A percentile compares a stretch with the other conserved stretches of the same genome.
Evolutionary conservation across 192 early-diverging fungal species (phyloP).

Genomic region (Linderina pennispora): DNA sequence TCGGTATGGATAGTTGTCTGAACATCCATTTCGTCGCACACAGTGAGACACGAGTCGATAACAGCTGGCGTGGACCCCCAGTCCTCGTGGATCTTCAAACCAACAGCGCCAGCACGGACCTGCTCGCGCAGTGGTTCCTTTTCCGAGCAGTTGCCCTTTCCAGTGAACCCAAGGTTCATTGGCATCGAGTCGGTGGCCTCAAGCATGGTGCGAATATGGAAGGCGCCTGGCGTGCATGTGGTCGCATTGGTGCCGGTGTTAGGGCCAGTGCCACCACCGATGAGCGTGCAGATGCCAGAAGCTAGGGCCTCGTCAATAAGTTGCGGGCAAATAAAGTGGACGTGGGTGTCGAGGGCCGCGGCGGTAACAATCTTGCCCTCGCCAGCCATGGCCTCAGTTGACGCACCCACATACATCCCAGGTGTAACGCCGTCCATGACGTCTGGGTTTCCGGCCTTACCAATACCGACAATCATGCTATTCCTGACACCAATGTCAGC

Average conservation of each 20-base stretch:
- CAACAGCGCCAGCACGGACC: conserved; percentile 77
- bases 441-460: conserved; percentile 96
- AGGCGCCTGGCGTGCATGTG: conserved; percentile 84
- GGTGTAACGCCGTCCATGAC: conserved; percentile 90
- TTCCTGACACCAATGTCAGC: conserved; percentile 93
- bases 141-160: conserved; percentile 84
- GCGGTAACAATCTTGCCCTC: conserved; percentile 92
- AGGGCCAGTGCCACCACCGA: conserved; percentile 92
- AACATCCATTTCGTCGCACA: conserved; percentile 85
- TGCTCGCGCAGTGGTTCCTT: conserved; percentile 71
- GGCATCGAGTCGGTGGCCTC: conserved; percentile 84
- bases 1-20: conserved; percentile 93
- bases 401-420: conserved; percentile 82
- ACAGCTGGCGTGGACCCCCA: conserved; percentile 94
- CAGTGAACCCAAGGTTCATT: conserved; percentile 91
- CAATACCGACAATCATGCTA: conserved; percentile 85
- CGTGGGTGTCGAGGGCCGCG: conserved; percentile 88
- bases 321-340: conserved; percentile 96
- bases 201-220: conserved; percentile 86
- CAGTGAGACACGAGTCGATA: conserved; percentile 81
- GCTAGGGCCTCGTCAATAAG: conserved; percentile 78
- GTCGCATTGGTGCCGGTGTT: conserved; percentile 96
- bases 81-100: conserved; percentile 93
- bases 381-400: conserved; percentile 88
- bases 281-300: conserved; percentile 74